Conservation (phyloP, 2,329 filamentous ascomycete species). For the Macrophomina pseudophaseolina region DNA sequence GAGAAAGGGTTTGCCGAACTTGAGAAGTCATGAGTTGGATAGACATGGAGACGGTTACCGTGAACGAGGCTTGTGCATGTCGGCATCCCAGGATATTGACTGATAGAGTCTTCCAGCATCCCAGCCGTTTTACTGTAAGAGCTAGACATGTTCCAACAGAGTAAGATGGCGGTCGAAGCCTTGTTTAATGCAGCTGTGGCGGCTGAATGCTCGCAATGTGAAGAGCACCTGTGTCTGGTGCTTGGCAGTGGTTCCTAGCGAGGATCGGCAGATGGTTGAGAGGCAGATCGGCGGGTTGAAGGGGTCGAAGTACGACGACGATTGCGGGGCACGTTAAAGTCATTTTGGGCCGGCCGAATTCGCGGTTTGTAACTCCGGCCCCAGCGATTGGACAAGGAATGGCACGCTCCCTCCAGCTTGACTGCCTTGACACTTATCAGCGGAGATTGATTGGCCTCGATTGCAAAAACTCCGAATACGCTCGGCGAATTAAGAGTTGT, state of each 20-base stretch:
- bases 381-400: background rate
- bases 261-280: background rate
- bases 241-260: background rate
- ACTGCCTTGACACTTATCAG: background rate
- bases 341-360: background rate
- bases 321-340: background rate
- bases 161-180: too few relatives aligned
- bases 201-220: background rate
- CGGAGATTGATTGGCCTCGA: background rate
- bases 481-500: background rate
- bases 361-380: background rate
- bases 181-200: background rate
- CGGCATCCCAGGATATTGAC: too few relatives aligned
- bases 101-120: too few relatives aligned
- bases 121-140: too few relatives aligned
- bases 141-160: too few relatives aligned
- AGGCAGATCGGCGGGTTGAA: background rate
- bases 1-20: slow-evolving; percentile 28
- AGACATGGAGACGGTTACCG: too few relatives aligned
- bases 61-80: too few relatives aligned
- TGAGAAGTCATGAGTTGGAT: background rate
- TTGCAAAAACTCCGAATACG: background rate
- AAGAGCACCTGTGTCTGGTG: background rate
- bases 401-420: background rate
- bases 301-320: background rate